Conservation (phyloP, 352 stramenopile species). For the Pythium phragmitis region DNA sequence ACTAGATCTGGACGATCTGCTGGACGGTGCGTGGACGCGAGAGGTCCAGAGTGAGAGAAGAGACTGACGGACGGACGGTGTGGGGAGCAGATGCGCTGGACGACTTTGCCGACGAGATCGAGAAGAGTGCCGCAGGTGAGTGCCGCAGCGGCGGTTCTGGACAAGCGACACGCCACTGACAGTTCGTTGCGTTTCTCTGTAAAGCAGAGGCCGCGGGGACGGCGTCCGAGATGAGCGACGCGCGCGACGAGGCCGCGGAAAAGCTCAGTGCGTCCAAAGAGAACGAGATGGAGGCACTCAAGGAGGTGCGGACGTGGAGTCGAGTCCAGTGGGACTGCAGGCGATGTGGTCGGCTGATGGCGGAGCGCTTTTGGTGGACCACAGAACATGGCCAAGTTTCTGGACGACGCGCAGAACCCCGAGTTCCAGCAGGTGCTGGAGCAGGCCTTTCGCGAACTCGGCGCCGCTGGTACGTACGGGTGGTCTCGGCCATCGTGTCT, state of each 20-base stretch:
- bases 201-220: constrained; percentile 11
- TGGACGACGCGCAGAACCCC: constrained; percentile 83
- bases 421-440: constrained; percentile 87
- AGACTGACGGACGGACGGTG: neutral
- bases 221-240: constrained; percentile 38
- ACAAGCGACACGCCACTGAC: neutral
- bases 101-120: constrained; percentile 78
- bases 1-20: constrained; percentile 77
- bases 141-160: neutral
- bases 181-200: neutral
- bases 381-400: constrained; percentile 84
- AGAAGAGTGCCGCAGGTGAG: constrained; percentile 24
- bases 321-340: no score
- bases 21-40: constrained; percentile 45
- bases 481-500: neutral
- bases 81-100: constrained; percentile 60
- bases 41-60: neutral
- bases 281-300: constrained; percentile 58
- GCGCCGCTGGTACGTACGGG: constrained; percentile 45
- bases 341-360: neutral
- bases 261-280: constrained; percentile 45
- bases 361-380: neutral
- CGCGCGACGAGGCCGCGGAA: constrained; percentile 46
- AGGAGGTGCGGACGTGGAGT: constrained; percentile 42
- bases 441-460: constrained; percentile 85